phyloP scores from a whole-genome alignment of 768 basidiomycete genomes.

The Neoboletus subvelutipes region DNA sequence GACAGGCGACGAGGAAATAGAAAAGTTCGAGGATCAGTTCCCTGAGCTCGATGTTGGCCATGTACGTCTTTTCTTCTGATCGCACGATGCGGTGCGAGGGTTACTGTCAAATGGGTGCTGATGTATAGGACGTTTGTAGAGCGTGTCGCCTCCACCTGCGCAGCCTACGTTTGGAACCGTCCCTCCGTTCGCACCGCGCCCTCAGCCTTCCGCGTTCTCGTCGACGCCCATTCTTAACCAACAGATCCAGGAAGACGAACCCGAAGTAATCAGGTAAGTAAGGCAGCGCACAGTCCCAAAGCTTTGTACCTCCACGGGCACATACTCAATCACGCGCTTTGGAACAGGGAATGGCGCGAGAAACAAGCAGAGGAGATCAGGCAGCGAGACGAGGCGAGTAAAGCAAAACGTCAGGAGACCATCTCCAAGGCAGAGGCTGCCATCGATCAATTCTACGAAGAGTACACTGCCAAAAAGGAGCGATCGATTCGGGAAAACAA shows the following conservation, averaged over 20 bases:
- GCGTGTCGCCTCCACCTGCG: conserved; percentile 32
- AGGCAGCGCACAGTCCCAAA: too few species aligned
- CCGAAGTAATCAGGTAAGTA: conserved; percentile 78
- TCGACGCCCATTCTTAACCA: conserved; percentile 75
- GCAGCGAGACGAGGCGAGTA: conserved; percentile 77
- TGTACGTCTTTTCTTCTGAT: conserved; percentile 29
- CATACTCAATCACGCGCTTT: background rate
- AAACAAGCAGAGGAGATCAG: conserved; percentile 82
- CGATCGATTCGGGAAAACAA: conserved; percentile 93
- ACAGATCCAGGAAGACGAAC: conserved; percentile 72
- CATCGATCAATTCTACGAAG: conserved; percentile 89
- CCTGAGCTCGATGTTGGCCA: conserved; percentile 67
- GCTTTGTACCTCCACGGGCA: background rate
- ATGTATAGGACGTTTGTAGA: conserved; percentile 18
- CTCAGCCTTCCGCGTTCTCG: conserved; percentile 67
- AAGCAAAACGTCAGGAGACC: conserved; percentile 75
- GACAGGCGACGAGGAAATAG: conserved; percentile 83
- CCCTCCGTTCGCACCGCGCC: conserved; percentile 71
- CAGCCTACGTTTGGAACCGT: conserved; percentile 47
- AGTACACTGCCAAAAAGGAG: conserved; percentile 87
- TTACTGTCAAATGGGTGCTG: conserved; percentile 12
- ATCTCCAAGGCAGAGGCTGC: conserved; percentile 80
- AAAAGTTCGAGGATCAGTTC: conserved; percentile 83
- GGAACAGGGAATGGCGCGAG: conserved; percentile 80
- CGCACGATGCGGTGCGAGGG: conserved; percentile 1